Base-by-base conservation (phyloP, 495 filamentous ascomycete genomes). In the Penicillium goetzii region DNA sequence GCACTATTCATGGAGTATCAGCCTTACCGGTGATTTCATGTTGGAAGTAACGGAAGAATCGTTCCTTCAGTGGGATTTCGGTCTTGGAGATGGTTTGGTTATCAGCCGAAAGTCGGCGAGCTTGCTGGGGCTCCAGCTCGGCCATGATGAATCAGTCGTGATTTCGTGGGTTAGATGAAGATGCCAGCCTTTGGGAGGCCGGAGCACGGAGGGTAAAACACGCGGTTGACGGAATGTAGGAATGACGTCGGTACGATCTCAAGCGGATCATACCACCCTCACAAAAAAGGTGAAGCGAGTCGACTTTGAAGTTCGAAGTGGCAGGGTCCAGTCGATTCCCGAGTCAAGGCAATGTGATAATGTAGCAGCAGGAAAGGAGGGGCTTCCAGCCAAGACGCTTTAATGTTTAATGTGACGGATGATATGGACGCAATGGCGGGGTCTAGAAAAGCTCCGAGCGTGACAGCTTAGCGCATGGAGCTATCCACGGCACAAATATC, bases 31-130 rank as follows among this genome's bases (percentile, higher is more conserved):
- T 86, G 63, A 89, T 87, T 73, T 88, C 85, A 73, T 86, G 82
- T 61, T 90, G 89, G 65, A 94, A 95, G 72, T 90, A 87, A 63
- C 86, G 86, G 72, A 92, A 91, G 80, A 96, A 94, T 10, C 83
- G 83, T 67, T 91, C 88, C 56, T 92, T 93, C 50, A 87, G 72
- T 9, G 76, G 74, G 6, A 81, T 77, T 55, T 84, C 79, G 0
- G 77, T 69, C 41, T 74, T 78, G 8, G 72, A 71, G 62, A 77
- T 70, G 11, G 70, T 78, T 51, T 81, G 78, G 45, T 78, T 79
- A 45, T 80, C 76, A 30, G 76, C 71, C 65, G 78, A 79, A 12
- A 74, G 60, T 52, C 78, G 75, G 40, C 78, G 78, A 17, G 56
- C 55, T 34, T 71, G 64, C 25, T 73, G 70, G 23, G 74, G 40